Evolutionary conservation across 1,284 basidiomycete genomes (phyloP), one percentile per base, ranked within the genome.

Genomic region (Heterobasidion irregulare): DNA sequence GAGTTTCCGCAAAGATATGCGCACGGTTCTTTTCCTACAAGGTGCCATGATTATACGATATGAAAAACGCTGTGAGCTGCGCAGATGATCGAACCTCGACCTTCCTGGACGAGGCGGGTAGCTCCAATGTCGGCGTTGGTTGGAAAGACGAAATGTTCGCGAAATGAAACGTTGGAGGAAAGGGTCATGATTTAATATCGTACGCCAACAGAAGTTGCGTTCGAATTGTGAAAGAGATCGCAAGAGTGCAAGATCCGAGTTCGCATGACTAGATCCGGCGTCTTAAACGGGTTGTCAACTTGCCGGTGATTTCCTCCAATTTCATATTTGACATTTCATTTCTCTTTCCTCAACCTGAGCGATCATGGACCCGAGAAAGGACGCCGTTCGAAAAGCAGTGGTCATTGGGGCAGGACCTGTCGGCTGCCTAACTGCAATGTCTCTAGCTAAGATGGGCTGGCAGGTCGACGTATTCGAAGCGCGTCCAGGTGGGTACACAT

Each of bases 1-100:
- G 94, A 98, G 74, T 99, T 99, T 48, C 96, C 97, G 70, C 93
- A 97, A 52, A 99, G 84, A 71, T 99, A 99, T 45, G 87, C 83
- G 67, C 83, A 83, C 56, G 77, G 72, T 54, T 70, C 68, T 59
- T 83, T 79, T 75, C 67, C 77, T 80, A 58, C 36, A 60, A 60
- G 16, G 18, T 34, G 38, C 33, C 45, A 36, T 16, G 44, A 46
- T 19, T 48, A 48, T 47, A 6, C 26, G 16, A 18, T 13, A 18
- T 18, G 41, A 32, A 49, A 51, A 50, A 45, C 41, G 35, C n/a
- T 18, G 47, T 8, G 26, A 41, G n/a, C 38, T 41, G 38, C 26
- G 26, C 26, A 26, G 6, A 26, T 41, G 12, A 41, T 26, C 53
- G 35, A 18, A 33, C 47, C 47, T 48, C 52, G 15, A 38, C 46